Evolutionary conservation across 345 rosid genomes (phyloP).

Genomic region (Lepidium didymum): DNA sequence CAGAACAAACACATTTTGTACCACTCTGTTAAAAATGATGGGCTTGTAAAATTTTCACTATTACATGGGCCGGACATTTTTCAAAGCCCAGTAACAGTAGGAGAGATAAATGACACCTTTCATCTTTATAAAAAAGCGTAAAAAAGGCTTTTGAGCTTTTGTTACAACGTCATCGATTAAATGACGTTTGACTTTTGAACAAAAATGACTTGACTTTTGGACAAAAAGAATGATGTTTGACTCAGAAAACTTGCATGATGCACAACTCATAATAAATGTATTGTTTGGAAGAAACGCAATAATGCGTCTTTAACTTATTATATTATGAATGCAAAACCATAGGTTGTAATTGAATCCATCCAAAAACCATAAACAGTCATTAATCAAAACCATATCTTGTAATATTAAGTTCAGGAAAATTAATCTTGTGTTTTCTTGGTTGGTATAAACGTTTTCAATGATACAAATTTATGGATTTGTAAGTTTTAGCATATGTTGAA

Average conservation of each 20-base stretch:
- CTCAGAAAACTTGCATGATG: neutral
- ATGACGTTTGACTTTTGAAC: neutral
- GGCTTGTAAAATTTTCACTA: neutral
- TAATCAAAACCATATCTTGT: no score
- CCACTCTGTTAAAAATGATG: neutral
- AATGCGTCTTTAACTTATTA: neutral
- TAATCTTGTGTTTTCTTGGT: neutral
- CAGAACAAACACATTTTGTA: neutral
- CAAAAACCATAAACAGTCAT: neutral
- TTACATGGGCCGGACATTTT: neutral
- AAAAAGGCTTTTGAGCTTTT: neutral
- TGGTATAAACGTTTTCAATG: neutral
- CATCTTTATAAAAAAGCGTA: neutral
- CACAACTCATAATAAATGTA: neutral
- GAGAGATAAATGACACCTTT: neutral
- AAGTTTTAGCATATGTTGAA: neutral
- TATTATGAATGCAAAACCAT: neutral
- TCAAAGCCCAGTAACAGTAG: constrained; percentile 5
- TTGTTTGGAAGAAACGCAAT: constrained; percentile 3
- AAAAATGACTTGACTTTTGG: no score
- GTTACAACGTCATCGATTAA: neutral
- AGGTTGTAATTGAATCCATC: neutral
- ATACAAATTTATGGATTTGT: neutral
- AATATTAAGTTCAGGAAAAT: neutral
- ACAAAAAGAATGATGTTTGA: neutral